phyloP scores from a whole-genome alignment of 2,329 filamentous ascomycete species.

The Pseudophaeomoniella oleicola region DNA sequence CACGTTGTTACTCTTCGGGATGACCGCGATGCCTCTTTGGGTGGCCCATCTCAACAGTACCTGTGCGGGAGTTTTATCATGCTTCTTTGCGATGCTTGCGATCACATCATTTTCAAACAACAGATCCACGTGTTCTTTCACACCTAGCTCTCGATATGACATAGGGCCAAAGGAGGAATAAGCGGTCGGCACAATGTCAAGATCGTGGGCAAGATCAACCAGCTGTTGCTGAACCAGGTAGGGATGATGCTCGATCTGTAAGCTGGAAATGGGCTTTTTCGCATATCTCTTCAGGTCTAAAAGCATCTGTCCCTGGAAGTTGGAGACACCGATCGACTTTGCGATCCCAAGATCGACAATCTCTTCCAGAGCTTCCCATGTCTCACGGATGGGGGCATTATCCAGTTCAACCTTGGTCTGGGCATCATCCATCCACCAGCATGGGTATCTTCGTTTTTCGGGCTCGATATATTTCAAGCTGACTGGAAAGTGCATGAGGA shows the following conservation, averaged over 20 bases:
- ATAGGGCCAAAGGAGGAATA: conserved; percentile 75
- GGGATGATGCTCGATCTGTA: conserved; percentile 85
- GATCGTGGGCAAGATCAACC: conserved; percentile 51
- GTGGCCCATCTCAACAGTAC: conserved; percentile 78
- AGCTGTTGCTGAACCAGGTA: conserved; percentile 67
- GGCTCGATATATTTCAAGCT: conserved; percentile 77
- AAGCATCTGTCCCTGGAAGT: conserved; percentile 65
- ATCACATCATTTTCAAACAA: conserved; percentile 58
- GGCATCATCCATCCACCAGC: conserved; percentile 54
- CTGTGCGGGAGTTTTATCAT: conserved; percentile 62
- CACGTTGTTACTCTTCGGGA: conserved; percentile 59
- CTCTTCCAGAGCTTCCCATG: conserved; percentile 67
- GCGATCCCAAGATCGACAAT: conserved; percentile 56
- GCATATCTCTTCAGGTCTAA: conserved; percentile 71
- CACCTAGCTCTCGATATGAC: conserved; percentile 65
- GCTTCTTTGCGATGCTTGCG: conserved; percentile 50
- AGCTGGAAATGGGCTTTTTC: conserved; percentile 56
- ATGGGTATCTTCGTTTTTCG: conserved; percentile 61
- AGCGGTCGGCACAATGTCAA: conserved; percentile 62
- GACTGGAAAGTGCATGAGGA: conserved; percentile 79
- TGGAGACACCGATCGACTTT: conserved; percentile 64
- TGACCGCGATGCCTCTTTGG: conserved; percentile 65
- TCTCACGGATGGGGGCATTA: conserved; percentile 64
- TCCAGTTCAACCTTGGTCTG: conserved; percentile 45
- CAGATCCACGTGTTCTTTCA: conserved; percentile 49